phyloP scores from a whole-genome alignment of 805 yeast species.

The Ogataea kodamae region DNA sequence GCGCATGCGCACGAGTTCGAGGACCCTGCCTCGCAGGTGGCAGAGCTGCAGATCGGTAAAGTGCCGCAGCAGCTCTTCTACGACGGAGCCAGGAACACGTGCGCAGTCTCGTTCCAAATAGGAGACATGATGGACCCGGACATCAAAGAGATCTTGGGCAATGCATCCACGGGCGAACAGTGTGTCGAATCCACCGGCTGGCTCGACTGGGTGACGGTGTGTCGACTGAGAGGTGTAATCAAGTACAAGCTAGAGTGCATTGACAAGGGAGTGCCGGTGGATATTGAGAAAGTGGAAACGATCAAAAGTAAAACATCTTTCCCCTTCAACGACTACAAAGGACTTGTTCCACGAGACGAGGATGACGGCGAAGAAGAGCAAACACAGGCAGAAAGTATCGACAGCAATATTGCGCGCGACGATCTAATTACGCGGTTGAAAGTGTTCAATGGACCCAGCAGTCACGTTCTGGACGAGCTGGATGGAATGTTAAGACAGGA shows the following conservation, averaged over 20 bases:
- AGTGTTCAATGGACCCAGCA: slow-evolving; percentile 36
- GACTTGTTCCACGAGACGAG: slow-evolving; percentile 21
- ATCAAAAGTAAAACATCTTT: slow-evolving; percentile 38
- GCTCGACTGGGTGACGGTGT: slow-evolving; percentile 61
- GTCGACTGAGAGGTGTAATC: slow-evolving; percentile 63
- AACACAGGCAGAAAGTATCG: slow-evolving; percentile 2
- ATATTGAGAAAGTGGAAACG: slow-evolving; percentile 39
- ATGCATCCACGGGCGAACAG: slow-evolving; percentile 36
- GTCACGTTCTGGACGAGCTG: slow-evolving; percentile 23
- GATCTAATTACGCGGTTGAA: slow-evolving; percentile 37
- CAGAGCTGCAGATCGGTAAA: slow-evolving; percentile 21
- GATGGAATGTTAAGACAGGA: slow-evolving; percentile 28
- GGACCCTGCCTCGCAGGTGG: slow-evolving; percentile 23
- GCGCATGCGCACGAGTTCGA: slow-evolving; percentile 19
- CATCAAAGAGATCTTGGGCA: slow-evolving; percentile 42
- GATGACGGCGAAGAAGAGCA: slow-evolving; percentile 37
- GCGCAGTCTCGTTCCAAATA: slow-evolving; percentile 69
- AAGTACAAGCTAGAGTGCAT: slow-evolving; percentile 67
- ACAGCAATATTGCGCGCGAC: slow-evolving; percentile 19
- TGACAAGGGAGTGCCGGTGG: slow-evolving; percentile 47
- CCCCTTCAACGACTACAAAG: slow-evolving; percentile 28
- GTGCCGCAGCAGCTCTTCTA: slow-evolving; percentile 55
- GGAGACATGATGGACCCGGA: slow-evolving; percentile 74
- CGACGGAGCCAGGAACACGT: slow-evolving; percentile 68
- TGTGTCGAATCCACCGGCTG: slow-evolving; percentile 76